Evolutionary conservation across 1,139 yeast genomes (phyloP).

Genomic region (Magnusiomyces fungicola): DNA sequence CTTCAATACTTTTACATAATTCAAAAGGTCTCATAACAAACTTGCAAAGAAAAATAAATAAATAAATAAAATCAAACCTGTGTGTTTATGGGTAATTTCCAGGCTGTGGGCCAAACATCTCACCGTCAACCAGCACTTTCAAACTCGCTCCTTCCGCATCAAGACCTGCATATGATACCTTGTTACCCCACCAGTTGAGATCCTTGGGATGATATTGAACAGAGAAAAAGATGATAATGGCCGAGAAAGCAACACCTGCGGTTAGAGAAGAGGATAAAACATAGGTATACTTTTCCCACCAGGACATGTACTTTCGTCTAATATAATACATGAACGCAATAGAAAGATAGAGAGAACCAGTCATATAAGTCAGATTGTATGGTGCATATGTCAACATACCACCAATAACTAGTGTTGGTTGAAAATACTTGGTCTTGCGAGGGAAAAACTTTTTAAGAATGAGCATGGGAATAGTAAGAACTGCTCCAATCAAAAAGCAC

Average conservation of each 20-base stretch:
- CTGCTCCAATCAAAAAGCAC: conserved; percentile 48
- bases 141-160: conserved; percentile 31
- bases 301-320: conserved; percentile 29
- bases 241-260: conserved; percentile 39
- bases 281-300: conserved; percentile 72
- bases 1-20: too few species aligned
- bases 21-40: too few species aligned
- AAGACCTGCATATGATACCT: conserved; percentile 37
- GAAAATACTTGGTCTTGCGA: not conserved
- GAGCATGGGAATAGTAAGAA: conserved; percentile 38
- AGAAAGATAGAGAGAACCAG: conserved; percentile 31
- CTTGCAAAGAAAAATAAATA: too few species aligned
- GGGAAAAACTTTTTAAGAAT: conserved; percentile 26
- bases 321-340: conserved; percentile 36
- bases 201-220: conserved; percentile 41
- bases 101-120: not conserved
- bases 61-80: too few species aligned
- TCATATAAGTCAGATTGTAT: conserved; percentile 37
- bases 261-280: conserved; percentile 43
- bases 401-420: conserved; percentile 35
- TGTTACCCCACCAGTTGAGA: conserved; percentile 54
- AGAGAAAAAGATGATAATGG: conserved; percentile 44
- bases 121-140: conserved; percentile 5
- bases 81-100: not conserved
- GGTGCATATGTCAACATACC: conserved; percentile 35